Conservation (phyloP, 371 early-diverging fungal species). For the Syncephalis fuscata region DNA sequence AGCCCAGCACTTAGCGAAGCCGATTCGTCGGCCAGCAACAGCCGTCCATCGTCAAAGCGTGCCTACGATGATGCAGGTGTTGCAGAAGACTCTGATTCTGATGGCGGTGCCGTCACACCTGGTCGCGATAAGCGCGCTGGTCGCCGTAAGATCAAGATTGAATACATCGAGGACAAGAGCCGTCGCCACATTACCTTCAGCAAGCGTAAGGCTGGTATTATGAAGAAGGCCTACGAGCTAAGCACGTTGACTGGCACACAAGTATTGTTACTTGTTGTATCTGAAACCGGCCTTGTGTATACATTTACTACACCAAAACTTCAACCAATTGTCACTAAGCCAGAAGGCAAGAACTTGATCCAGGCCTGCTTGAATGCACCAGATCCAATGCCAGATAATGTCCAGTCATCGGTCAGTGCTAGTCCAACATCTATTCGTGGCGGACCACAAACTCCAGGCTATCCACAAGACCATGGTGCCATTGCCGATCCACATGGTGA, state of each 20-base stretch:
- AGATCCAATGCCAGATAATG: slow-evolving; percentile 19
- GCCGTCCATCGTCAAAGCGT: not conserved
- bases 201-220: slow-evolving; percentile 97
- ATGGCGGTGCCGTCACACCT: slow-evolving; percentile 23
- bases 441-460: too few species aligned
- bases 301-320: slow-evolving; percentile 96
- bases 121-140: slow-evolving; percentile 54
- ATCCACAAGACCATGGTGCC: too few species aligned
- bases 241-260: slow-evolving; percentile 94
- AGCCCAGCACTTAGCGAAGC: too few species aligned
- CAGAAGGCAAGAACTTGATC: slow-evolving; percentile 88
- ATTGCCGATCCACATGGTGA: too few species aligned
- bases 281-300: slow-evolving; percentile 96
- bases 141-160: slow-evolving; percentile 91
- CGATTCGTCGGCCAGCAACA: not conserved
- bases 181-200: slow-evolving; percentile 95
- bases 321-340: slow-evolving; percentile 85
- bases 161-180: slow-evolving; percentile 91
- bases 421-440: too few species aligned
- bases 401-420: too few species aligned
- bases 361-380: slow-evolving; percentile 87
- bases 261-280: slow-evolving; percentile 88
- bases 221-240: slow-evolving; percentile 98
- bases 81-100: slow-evolving; percentile 15
- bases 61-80: not conserved